Base-by-base conservation (phyloP, 2,329 filamentous ascomycete species). In the Aspergillus pseudotamarii region DNA sequence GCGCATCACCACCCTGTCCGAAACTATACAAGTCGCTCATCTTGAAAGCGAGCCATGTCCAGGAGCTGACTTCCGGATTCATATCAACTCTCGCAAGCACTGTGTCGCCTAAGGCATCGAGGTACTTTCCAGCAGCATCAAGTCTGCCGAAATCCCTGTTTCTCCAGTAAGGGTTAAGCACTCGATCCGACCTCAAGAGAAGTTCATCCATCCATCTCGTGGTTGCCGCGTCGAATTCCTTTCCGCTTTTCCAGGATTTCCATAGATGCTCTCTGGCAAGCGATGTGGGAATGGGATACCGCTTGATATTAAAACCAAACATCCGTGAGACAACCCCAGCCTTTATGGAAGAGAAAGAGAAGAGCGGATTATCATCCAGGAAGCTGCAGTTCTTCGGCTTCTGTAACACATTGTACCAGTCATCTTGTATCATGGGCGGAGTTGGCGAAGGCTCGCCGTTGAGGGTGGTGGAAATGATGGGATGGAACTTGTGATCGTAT, bases 11-110 rank as follows among this genome's bases (percentile, higher is more conserved):
- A 12, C 83, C 83, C 59, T 83, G 80, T 5, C 83, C 83, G 59
- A 85, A 85, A 63, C 79, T 83, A 69, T 82, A 81, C 21, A 85
- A 72, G 69, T 85, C 83, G 59, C 81, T 82, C 58, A 83, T 79
- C 54, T 83, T 83, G 59, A 83, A 78, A 2, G 83, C 83, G 16
- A 85, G 73, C 1, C 82, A 80, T 11, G 82, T 84, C 83, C 83
- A 85, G 28, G 82, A 81, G 61, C 81, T 83, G 38, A 85, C 82
- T 56, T 83, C 80, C 57, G 80, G 82, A 51, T 83, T 81, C 26
- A 85, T 71, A 67, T 85, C 83, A 4, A 81, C 82, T 63, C 82
- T 84, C 11, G 83, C 82, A 73, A 83, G 82, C 62, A 85, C 79
- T 1, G 82, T 79, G 69, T 85, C 83, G 4, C 81, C 82, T 56